phyloP scores from a whole-genome alignment of 441 rosid species.

The Brassica hybrid region DNA sequence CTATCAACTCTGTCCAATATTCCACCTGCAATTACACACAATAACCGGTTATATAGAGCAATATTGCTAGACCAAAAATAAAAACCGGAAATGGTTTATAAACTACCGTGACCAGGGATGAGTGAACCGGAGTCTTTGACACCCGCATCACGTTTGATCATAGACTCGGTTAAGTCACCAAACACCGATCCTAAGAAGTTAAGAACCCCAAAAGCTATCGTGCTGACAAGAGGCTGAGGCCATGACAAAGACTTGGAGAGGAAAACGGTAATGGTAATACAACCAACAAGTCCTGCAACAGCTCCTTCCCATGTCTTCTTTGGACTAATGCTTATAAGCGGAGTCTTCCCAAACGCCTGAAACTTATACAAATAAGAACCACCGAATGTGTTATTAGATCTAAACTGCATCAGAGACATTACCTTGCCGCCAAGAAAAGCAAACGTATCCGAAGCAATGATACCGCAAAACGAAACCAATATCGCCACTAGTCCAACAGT shows the following conservation, averaged over 20 bases:
- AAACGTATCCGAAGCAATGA: conserved; percentile 87
- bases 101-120: conserved; percentile 96
- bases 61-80: too few species aligned
- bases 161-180: conserved; percentile 90
- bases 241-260: conserved; percentile 71
- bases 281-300: conserved; percentile 79
- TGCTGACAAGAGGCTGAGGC: conserved; percentile 76
- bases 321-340: conserved; percentile 77
- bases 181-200: conserved; percentile 86
- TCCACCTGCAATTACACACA: conserved; percentile 62
- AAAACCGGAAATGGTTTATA: too few species aligned
- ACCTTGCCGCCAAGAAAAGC: conserved; percentile 96
- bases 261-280: conserved; percentile 61
- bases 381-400: background rate
- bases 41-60: background rate
- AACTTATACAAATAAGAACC: background rate
- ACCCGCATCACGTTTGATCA: conserved; percentile 97
- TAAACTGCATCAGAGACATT: too few species aligned
- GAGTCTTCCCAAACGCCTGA: conserved; percentile 89
- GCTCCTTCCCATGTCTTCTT: conserved; percentile 99
- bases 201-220: conserved; percentile 77
- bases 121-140: conserved; percentile 95
- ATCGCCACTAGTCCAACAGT: conserved; percentile 93
- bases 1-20: conserved; percentile 82
- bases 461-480: conserved; percentile 73